These are phyloP conservation scores for Phytopythium cucurbitacearum DNA, from an alignment of 352 stramenopile genomes.

Conservation along the genomic window DNA sequence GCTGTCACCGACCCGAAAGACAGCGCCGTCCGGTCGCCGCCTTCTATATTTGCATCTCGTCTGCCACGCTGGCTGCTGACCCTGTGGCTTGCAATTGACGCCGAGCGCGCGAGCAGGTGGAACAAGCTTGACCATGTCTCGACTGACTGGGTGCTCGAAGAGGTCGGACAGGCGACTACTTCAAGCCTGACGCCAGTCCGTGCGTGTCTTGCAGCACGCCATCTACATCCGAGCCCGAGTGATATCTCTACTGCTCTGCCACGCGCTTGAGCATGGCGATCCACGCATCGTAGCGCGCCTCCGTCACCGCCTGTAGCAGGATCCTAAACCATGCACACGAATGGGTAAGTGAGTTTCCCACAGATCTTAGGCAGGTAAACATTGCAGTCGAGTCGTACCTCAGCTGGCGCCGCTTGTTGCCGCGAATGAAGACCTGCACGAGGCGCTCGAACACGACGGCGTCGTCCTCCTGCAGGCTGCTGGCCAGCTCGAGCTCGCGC, in stretches of 20 bases:
- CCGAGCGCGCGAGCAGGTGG: no score
- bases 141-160: no score
- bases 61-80: no score
- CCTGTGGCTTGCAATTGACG: no score
- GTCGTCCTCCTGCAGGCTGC: slow-evolving; percentile 14
- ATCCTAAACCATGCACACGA: slow-evolving; percentile 17
- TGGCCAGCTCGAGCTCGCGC: slow-evolving; percentile 15
- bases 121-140: no score
- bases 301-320: slow-evolving; percentile 49
- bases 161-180: no score
- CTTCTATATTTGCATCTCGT: no score
- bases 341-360: background rate
- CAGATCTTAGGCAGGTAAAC: no score
- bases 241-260: slow-evolving; percentile 24
- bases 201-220: no score
- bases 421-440: slow-evolving; percentile 33
- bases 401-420: slow-evolving; percentile 37
- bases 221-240: background rate
- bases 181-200: no score
- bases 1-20: no score
- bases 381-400: slow-evolving; percentile 12
- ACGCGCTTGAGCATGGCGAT: slow-evolving; percentile 29
- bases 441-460: slow-evolving; percentile 25
- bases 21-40: no score
- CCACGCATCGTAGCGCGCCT: slow-evolving; percentile 51